Base-by-base conservation (phyloP, 2,329 filamentous ascomycete genomes). In the Endoconidiophora polonica region DNA sequence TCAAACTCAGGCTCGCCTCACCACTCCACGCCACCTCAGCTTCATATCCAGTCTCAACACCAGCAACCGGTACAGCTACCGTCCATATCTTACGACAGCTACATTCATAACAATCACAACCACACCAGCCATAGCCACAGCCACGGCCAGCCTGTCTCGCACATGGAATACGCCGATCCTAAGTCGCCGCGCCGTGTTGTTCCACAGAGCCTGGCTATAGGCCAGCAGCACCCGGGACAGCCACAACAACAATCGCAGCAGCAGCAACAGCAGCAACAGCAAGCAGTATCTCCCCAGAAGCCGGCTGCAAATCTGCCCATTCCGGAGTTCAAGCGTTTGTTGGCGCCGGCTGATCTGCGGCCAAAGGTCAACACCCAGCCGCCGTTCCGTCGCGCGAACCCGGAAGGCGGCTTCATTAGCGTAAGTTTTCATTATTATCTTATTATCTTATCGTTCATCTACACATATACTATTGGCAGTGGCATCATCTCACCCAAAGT, bases 321-420 rank as follows among this genome's bases (percentile, higher is more conserved):
- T 46, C 91, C 90, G 42, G 86, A 91, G 62, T 94, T 96, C 62
- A 80, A 78, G 60, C 88, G 85, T 63, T 72, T 93, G 58, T 74
- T 81, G 54, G 77, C 77, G 23, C 68, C 79, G 23, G 70, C 76
- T 49, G 87, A 96, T 53, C 66, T 98, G 58, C 77, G 81, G 54
- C 86, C 88, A 41, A 84, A 82, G 61, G 79, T 91, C 62, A 94
- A 90, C 64, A 61, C 77, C 18, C 91, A 98, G 62, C 91, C 91
- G 49, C 77, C 86, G 1, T 96, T 94, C 62, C 78, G 91, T 58
- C 79, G 91, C 66, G 91, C 91, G 50, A 93, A 94, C 59, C 91
- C 91, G 2, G 91, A 98, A 62, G 91, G 91, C 48, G 91, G 91
- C 45, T 98, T 98, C 62, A 94, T 98, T 63, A 96, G 91, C 64